phyloP scores from a whole-genome alignment of 1,284 basidiomycete species.

The Microbotryomycetes sp. region DNA sequence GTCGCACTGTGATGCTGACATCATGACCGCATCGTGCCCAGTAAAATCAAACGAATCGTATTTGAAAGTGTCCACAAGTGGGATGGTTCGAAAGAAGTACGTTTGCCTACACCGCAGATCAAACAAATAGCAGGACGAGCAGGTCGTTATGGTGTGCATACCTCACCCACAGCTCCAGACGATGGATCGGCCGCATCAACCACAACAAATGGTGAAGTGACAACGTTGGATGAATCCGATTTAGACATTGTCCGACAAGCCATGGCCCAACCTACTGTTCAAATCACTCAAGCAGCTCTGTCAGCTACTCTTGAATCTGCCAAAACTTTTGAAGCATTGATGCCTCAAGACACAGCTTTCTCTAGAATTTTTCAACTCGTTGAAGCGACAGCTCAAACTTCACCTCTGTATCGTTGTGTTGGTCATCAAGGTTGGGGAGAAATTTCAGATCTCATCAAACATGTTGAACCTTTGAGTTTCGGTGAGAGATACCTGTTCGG shows the following conservation, averaged over 20 bases:
- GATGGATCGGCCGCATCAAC: conserved; percentile 47
- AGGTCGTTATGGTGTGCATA: conserved; percentile 76
- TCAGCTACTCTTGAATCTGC: conserved; percentile 42
- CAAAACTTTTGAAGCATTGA: conserved; percentile 42
- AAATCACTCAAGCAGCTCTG: conserved; percentile 47
- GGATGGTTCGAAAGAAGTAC: conserved; percentile 53
- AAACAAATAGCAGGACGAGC: conserved; percentile 97
- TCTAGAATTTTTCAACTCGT: conserved; percentile 48
- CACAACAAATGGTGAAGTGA: conserved; percentile 43
- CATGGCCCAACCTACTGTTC: conserved; percentile 46
- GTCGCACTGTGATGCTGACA: background rate
- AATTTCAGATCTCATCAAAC: conserved; percentile 42
- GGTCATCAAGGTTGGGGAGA: conserved; percentile 42
- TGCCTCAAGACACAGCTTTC: conserved; percentile 43
- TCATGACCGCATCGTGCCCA: conserved; percentile 40
- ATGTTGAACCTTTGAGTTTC: conserved; percentile 40
- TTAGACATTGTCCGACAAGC: conserved; percentile 55
- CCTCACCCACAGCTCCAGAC: conserved; percentile 9
- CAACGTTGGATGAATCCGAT: conserved; percentile 63
- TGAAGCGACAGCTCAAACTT: conserved; percentile 50
- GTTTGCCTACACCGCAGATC: conserved; percentile 69
- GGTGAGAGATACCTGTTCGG: conserved; percentile 31
- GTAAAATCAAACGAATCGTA: conserved; percentile 85
- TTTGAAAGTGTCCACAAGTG: conserved; percentile 73
- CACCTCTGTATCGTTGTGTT: conserved; percentile 48